Conservation (phyloP, 2,329 filamentous ascomycete genomes). For the Neonectria faginata region DNA sequence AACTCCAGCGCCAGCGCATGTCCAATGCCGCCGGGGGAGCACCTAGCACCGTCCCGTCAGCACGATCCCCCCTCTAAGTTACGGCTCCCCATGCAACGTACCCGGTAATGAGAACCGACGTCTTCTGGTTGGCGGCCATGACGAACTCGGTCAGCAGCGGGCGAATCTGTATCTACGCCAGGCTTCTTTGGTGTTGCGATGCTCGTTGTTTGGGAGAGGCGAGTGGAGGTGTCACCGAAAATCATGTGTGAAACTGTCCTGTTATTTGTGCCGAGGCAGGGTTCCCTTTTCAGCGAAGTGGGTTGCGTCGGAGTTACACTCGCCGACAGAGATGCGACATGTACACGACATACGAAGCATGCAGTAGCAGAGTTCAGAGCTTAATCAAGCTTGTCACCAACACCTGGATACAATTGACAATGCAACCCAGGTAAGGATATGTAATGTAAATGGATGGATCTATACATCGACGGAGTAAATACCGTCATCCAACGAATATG, state of each 20-base stretch:
- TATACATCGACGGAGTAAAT: no score
- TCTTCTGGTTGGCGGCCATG: constrained; percentile 52
- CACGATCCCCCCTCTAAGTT: background rate
- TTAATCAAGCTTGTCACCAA: background rate
- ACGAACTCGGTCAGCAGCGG: background rate
- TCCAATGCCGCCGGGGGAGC: constrained; percentile 69
- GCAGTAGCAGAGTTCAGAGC: background rate
- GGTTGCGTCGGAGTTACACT: background rate
- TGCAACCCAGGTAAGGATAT: background rate
- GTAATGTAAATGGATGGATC: background rate
- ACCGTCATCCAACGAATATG: no score
- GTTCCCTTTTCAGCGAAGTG: background rate
- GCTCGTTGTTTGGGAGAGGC: background rate
- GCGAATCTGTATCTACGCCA: no score
- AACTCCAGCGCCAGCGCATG: constrained; percentile 66
- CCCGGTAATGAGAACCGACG: constrained; percentile 64
- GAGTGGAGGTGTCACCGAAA: background rate
- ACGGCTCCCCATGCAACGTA: constrained; percentile 41
- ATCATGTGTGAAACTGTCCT: background rate
- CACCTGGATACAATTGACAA: background rate
- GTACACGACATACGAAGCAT: background rate
- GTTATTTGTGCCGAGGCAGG: background rate
- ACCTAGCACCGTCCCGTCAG: constrained; percentile 51
- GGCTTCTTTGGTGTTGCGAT: background rate
- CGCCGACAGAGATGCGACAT: background rate